Evolutionary conservation across 140 eudicot genomes (phyloP).

Genomic region (Erigeron philadelphicus): DNA sequence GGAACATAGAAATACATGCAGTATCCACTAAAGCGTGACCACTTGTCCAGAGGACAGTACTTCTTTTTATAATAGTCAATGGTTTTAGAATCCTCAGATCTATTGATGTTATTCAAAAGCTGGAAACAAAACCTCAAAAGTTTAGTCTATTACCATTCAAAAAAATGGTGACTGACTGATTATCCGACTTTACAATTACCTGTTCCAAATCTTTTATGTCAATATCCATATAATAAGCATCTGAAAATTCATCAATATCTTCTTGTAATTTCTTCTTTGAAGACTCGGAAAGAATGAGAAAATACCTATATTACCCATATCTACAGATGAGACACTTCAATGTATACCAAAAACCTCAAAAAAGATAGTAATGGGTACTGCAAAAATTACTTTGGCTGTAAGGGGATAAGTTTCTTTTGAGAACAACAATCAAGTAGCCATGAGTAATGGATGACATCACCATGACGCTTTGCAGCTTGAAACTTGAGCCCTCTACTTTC

Average conservation of each 20-base stretch:
- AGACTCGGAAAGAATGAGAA: constrained; percentile 65
- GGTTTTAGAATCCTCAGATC: constrained; percentile 48
- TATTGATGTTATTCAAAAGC: constrained; percentile 54
- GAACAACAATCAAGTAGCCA: constrained; percentile 87
- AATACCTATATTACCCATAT: constrained; percentile 45
- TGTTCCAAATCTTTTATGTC: constrained; percentile 60
- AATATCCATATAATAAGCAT: constrained; percentile 63
- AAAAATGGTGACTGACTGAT: background rate
- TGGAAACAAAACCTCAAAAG: constrained; percentile 26
- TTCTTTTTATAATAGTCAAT: constrained; percentile 68
- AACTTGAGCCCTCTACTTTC: constrained; percentile 90
- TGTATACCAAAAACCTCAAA: background rate
- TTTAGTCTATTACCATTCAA: background rate
- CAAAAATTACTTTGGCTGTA: constrained; percentile 65
- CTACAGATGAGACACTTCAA: constrained; percentile 1
- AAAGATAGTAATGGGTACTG: background rate
- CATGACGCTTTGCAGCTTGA: constrained; percentile 84
- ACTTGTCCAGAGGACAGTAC: constrained; percentile 70
- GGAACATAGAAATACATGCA: constrained; percentile 61
- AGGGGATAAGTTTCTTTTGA: constrained; percentile 66
- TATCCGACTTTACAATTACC: constrained; percentile 31
- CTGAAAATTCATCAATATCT: constrained; percentile 84
- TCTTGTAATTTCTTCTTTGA: constrained; percentile 62
- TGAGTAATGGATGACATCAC: constrained; percentile 85
- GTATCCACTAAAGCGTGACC: constrained; percentile 75